Conservation (phyloP, 129 eudicot genomes). For the Ambrosia artemisiifolia region DNA sequence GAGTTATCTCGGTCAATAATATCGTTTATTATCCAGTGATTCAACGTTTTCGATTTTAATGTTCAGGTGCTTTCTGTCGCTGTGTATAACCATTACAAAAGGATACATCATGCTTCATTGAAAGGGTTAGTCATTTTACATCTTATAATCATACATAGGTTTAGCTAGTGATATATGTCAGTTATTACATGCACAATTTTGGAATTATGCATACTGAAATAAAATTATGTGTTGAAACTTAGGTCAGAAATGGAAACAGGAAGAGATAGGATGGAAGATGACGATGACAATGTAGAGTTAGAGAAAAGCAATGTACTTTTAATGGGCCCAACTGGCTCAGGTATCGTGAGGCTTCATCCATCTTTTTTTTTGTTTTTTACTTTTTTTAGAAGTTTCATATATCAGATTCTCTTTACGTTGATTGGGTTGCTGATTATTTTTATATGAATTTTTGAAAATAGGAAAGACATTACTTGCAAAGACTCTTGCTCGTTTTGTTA, state of each 20-base stretch:
- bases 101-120: conserved; percentile 66
- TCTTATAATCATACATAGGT: not conserved
- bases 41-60: not conserved
- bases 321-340: conserved; percentile 99
- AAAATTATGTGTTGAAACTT: conserved; percentile 28
- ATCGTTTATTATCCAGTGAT: too few relatives aligned
- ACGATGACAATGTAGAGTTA: conserved; percentile 78
- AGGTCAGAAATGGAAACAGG: conserved; percentile 65
- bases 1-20: too few relatives aligned
- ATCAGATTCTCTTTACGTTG: not conserved
- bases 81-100: conserved; percentile 90
- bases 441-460: conserved; percentile 31
- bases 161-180: not conserved
- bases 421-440: conserved; percentile 3
- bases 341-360: conserved; percentile 28
- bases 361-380: not conserved
- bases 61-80: conserved; percentile 86
- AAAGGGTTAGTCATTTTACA: conserved; percentile 59
- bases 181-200: not conserved
- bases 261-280: conserved; percentile 41
- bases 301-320: conserved; percentile 92
- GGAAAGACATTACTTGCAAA: conserved; percentile 94
- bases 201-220: not conserved
- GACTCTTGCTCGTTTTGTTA: conserved; percentile 89
- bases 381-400: too few relatives aligned